phyloP scores from a whole-genome alignment of 306 rosid genomes.

The Glycine latifolia region DNA sequence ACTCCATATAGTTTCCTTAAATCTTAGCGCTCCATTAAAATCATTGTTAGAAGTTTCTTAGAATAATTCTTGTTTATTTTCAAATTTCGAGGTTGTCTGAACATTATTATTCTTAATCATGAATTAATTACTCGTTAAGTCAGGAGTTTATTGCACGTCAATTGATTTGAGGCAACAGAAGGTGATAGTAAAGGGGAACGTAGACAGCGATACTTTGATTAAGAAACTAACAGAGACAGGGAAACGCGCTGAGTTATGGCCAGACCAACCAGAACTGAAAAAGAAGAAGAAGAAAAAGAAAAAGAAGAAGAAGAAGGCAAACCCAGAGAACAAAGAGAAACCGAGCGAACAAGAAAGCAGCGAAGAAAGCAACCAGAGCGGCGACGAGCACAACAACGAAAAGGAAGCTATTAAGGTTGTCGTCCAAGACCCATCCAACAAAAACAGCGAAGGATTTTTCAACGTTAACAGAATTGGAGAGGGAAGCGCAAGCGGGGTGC shows the following conservation, averaged over 20 bases:
- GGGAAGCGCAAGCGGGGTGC: slow-evolving; percentile 42
- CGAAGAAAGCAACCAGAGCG: slow-evolving; percentile 55
- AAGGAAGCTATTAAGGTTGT: slow-evolving; percentile 51
- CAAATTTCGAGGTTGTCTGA: not conserved
- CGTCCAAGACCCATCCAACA: slow-evolving; percentile 51
- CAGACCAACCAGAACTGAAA: slow-evolving; percentile 46
- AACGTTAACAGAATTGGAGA: too few relatives aligned
- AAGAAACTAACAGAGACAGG: slow-evolving; percentile 60
- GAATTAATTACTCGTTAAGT: not conserved
- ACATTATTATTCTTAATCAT: not conserved
- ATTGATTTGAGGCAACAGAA: slow-evolving; percentile 76
- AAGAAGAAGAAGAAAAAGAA: slow-evolving; percentile 54
- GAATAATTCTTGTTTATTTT: not conserved
- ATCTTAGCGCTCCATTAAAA: not conserved
- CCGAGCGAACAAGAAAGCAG: slow-evolving; percentile 54
- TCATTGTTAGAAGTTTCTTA: too few relatives aligned
- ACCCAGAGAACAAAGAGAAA: slow-evolving; percentile 53
- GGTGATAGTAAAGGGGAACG: slow-evolving; percentile 63
- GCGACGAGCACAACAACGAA: slow-evolving; percentile 41
- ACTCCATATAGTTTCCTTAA: too few relatives aligned
- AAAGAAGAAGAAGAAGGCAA: slow-evolving; percentile 49
- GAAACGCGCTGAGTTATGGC: slow-evolving; percentile 82
- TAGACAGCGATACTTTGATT: slow-evolving; percentile 63
- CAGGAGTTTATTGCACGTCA: slow-evolving; percentile 71
- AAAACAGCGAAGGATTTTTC: too few relatives aligned